Evolutionary conservation across 345 rosid species (phyloP).

Genomic region (Populus simonii): DNA sequence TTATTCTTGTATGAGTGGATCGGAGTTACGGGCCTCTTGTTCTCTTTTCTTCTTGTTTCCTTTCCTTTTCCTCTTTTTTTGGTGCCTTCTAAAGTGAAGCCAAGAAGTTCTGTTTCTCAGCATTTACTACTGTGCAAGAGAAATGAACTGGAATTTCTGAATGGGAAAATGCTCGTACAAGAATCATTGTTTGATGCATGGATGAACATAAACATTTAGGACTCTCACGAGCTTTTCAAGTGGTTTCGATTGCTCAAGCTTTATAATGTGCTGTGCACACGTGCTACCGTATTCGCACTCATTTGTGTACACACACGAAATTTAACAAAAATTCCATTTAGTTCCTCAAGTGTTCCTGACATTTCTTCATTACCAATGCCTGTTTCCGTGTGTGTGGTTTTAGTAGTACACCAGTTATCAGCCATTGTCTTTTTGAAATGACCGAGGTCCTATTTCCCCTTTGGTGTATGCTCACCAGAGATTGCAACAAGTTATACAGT

Average conservation of each 20-base stretch:
- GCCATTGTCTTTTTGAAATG: background rate
- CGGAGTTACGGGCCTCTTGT: no score
- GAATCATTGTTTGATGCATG: background rate
- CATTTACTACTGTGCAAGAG: no score
- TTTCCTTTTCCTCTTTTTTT: no score
- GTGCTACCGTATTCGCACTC: background rate
- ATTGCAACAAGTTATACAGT: background rate
- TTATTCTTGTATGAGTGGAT: background rate
- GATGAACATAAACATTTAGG: background rate
- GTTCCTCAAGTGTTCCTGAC: background rate
- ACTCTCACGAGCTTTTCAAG: background rate
- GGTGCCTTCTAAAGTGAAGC: no score
- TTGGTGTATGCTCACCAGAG: background rate
- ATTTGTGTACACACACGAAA: background rate
- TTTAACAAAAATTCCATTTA: background rate
- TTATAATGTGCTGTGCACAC: background rate
- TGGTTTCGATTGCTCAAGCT: background rate
- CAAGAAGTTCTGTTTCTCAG: no score
- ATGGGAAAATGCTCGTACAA: background rate
- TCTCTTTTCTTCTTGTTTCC: no score
- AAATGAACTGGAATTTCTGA: background rate
- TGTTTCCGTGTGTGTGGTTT: background rate
- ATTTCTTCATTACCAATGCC: background rate
- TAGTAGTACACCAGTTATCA: background rate
- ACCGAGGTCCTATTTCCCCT: background rate